These are phyloP conservation scores for Fusarium brachygibbosum DNA, from an alignment of 2,329 filamentous ascomycete genomes.

Conservation along the genomic window DNA sequence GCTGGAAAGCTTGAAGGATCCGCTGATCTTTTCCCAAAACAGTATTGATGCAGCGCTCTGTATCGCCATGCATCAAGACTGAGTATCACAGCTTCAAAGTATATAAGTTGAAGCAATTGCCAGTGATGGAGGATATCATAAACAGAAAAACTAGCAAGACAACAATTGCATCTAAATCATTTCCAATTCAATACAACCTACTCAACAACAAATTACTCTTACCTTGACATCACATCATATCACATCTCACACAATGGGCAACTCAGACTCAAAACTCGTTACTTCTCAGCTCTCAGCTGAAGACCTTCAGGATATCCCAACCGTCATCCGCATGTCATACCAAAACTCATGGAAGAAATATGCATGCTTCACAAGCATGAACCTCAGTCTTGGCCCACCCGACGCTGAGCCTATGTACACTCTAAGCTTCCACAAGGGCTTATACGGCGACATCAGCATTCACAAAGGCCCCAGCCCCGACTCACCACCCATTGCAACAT, in stretches of 20 bases:
- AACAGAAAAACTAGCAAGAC: neutral
- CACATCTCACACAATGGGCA: conserved; percentile 32
- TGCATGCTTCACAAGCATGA: conserved; percentile 4
- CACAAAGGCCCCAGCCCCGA: conserved; percentile 32
- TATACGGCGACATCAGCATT: conserved; percentile 37
- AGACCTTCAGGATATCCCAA: conserved; percentile 12
- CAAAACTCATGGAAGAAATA: conserved; percentile 28
- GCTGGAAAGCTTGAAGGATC: neutral
- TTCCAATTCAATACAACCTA: neutral
- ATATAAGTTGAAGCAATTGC: conserved; percentile 15
- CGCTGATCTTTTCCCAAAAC: conserved; percentile 8
- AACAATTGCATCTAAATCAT: neutral
- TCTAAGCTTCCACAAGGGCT: conserved; percentile 24
- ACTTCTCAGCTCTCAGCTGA: conserved; percentile 19
- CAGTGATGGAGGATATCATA: neutral
- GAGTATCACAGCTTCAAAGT: neutral
- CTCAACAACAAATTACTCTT: neutral
- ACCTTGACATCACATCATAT: neutral
- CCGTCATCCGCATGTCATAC: conserved; percentile 30
- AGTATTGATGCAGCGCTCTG: conserved; percentile 17
- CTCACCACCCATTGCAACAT: conserved; percentile 20
- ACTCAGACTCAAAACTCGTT: conserved; percentile 34
- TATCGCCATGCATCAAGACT: neutral
- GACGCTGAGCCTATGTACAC: conserved; percentile 29
- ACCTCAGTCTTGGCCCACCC: conserved; percentile 29